Evolutionary conservation across 176 grass and related monocot genomes (phyloP).

Genomic region (Phragmites australis): DNA sequence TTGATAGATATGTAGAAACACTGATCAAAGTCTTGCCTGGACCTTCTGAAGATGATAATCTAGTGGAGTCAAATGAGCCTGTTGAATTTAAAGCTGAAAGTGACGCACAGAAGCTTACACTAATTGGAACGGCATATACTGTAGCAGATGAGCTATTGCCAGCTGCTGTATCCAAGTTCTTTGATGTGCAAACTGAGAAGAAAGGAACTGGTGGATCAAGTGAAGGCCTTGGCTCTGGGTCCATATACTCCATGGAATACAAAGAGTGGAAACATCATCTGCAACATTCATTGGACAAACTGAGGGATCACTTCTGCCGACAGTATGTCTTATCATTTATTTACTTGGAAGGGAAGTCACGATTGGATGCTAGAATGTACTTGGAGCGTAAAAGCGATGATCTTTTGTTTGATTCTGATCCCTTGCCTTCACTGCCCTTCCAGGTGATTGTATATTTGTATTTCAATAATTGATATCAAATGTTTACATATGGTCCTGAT

Average conservation of each 20-base stretch:
- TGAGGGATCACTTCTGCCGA: conserved; percentile 92
- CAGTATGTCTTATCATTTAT: conserved; percentile 98
- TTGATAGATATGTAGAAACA: conserved; percentile 78
- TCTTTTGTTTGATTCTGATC: conserved; percentile 74
- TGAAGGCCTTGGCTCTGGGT: conserved; percentile 53
- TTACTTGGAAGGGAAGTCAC: conserved; percentile 94
- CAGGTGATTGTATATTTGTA: conserved; percentile 69
- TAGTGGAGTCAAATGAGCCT: conserved; percentile 68
- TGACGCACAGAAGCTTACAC: conserved; percentile 72
- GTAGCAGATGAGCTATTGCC: conserved; percentile 86
- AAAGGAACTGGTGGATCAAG: conserved; percentile 64
- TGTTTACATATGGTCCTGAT: conserved; percentile 23
- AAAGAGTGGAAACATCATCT: conserved; percentile 90
- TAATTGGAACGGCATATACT: conserved; percentile 75
- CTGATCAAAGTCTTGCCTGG: conserved; percentile 84
- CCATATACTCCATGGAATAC: conserved; percentile 63
- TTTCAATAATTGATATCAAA: conserved; percentile 26
- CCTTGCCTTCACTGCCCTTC: conserved; percentile 88
- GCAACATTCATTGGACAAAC: conserved; percentile 83
- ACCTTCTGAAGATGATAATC: conserved; percentile 82
- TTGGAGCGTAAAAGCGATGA: conserved; percentile 73
- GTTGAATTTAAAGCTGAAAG: conserved; percentile 83
- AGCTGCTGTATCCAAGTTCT: conserved; percentile 70
- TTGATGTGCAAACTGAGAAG: conserved; percentile 64
- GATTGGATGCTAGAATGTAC: conserved; percentile 93